Conservation (phyloP, 306 rosid genomes). For the Pterocarpus santalinus region DNA sequence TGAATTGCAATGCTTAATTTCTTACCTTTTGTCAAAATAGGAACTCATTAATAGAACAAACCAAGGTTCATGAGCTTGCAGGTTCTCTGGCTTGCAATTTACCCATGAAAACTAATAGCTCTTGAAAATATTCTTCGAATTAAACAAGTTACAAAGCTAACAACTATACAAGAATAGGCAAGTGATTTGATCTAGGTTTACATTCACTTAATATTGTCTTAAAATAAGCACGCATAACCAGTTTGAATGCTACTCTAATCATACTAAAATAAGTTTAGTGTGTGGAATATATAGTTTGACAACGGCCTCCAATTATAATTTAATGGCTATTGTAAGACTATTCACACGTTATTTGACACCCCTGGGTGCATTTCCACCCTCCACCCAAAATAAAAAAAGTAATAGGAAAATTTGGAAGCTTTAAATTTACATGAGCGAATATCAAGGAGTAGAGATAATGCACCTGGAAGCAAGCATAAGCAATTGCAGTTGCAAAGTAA, state of each 20-base stretch:
- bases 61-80: constrained; percentile 18
- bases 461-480: constrained; percentile 91
- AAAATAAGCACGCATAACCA: constrained; percentile 1
- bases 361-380: too few relatives aligned
- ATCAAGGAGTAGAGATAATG: constrained; percentile 34
- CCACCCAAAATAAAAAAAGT: neutral
- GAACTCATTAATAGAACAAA: constrained; percentile 22
- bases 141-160: constrained; percentile 2
- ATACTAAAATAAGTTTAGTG: constrained; percentile 20
- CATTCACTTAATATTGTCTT: neutral
- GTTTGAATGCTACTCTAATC: constrained; percentile 1
- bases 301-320: constrained; percentile 26
- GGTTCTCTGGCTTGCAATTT: neutral
- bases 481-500: constrained; percentile 92
- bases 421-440: neutral
- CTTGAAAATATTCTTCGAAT: neutral
- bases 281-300: constrained; percentile 19
- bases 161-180: constrained; percentile 16
- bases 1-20: constrained; percentile 22
- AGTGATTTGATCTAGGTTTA: neutral
- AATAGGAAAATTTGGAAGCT: neutral
- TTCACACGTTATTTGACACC: neutral
- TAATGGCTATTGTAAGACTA: constrained; percentile 3
- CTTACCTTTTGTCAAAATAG: constrained; percentile 8
- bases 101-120: neutral